Evolutionary conservation across 305 asterid species (phyloP).

Genomic region (Solanum aculeatissimum): DNA sequence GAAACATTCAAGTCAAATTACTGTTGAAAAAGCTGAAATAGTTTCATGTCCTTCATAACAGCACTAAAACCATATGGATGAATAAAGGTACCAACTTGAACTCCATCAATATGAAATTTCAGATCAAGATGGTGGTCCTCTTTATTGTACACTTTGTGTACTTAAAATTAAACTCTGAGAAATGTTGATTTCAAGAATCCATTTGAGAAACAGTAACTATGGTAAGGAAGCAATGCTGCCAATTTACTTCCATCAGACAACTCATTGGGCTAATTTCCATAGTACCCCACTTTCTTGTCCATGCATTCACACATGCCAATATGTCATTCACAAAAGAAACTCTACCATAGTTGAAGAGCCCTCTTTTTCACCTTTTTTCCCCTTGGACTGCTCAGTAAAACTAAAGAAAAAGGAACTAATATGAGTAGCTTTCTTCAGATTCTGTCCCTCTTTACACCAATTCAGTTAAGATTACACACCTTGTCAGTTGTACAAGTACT

Average conservation of each 20-base stretch:
- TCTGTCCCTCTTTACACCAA: neutral
- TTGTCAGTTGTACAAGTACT: conserved; percentile 1
- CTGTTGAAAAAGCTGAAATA: neutral
- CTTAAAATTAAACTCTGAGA: neutral
- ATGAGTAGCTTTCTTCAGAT: neutral
- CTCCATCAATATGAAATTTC: neutral
- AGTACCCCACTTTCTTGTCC: conserved; percentile 29
- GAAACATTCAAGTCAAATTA: neutral
- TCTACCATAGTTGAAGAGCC: neutral
- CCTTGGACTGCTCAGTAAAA: neutral
- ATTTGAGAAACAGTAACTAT: conserved; percentile 7
- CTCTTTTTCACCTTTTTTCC: neutral
- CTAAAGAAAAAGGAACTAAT: neutral
- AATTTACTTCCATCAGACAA: conserved; percentile 21
- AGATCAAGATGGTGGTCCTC: conserved; percentile 1
- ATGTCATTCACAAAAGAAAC: neutral
- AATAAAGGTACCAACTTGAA: neutral
- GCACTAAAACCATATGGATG: neutral
- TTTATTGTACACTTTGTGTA: neutral
- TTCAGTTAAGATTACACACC: neutral
- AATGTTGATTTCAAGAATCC: conserved; percentile 1
- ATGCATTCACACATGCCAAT: neutral
- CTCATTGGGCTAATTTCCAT: conserved; percentile 21
- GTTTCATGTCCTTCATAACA: neutral
- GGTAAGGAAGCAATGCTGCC: conserved; percentile 24